Conservation (phyloP, 768 basidiomycete species). For the Obba rivulosa region DNA sequence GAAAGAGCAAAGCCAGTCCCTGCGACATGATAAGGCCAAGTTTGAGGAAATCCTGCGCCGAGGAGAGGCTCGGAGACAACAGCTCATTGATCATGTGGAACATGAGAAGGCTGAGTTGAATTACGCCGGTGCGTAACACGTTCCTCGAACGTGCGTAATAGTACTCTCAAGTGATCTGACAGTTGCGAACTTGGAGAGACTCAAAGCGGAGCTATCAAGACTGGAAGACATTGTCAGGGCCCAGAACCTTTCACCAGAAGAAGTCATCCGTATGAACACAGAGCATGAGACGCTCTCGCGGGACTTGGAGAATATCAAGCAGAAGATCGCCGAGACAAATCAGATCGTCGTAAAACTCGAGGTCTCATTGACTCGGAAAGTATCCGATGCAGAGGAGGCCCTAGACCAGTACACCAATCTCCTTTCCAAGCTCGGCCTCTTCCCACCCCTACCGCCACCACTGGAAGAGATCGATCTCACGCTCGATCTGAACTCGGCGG, state of each 20-base stretch:
- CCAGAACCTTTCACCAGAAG: conserved; percentile 89
- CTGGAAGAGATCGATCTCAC: conserved; percentile 71
- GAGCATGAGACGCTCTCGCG: conserved; percentile 77
- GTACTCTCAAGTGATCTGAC: conserved; percentile 4
- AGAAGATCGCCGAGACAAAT: conserved; percentile 70
- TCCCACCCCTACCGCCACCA: conserved; percentile 68
- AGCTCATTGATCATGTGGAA: conserved; percentile 59
- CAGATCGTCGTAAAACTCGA: conserved; percentile 74
- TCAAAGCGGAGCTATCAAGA: conserved; percentile 58
- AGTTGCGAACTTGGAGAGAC: conserved; percentile 60
- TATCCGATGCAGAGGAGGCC: conserved; percentile 76
- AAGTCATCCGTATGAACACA: conserved; percentile 85
- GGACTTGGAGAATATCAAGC: conserved; percentile 70
- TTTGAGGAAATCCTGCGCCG: conserved; percentile 70
- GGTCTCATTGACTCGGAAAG: conserved; percentile 75
- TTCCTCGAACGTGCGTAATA: neutral
- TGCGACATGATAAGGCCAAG: conserved; percentile 73
- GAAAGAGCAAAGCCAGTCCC: conserved; percentile 53
- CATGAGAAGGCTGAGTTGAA: conserved; percentile 61
- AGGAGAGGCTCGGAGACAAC: conserved; percentile 64
- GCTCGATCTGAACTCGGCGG: conserved; percentile 76
- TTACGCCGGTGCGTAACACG: conserved; percentile 40
- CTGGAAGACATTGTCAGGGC: conserved; percentile 65
- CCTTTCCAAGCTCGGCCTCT: conserved; percentile 69
- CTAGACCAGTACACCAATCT: conserved; percentile 74